Percentiles rank a stretch among this genome's conserved stretches.
Conservation (phyloP, 2,329 filamentous ascomycete species). For the Sporothrix luriei region DNA sequence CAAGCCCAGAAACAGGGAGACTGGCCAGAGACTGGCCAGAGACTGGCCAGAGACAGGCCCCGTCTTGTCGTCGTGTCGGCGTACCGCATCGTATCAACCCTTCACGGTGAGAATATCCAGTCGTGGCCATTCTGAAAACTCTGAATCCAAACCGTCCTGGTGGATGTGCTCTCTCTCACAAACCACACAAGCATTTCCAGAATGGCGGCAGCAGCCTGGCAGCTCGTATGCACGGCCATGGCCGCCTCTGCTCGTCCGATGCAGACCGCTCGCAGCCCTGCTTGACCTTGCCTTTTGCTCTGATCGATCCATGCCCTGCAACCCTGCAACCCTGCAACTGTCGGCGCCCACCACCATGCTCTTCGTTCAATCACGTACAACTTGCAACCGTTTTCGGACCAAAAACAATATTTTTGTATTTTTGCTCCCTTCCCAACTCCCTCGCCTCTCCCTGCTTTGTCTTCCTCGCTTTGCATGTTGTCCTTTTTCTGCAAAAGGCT, state of each 20-base stretch:
- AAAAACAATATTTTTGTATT: constrained; percentile 57
- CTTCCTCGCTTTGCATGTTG: no score
- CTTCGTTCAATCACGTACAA: constrained; percentile 7
- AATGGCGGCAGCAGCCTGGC: constrained; percentile 8
- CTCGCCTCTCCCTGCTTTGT: constrained; percentile 7
- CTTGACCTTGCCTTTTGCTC: constrained; percentile 27
- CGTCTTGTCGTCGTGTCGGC: constrained; percentile 8
- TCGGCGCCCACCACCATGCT: constrained; percentile 6
- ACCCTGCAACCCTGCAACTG: neutral
- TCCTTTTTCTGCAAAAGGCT: no score
- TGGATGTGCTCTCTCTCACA: constrained; percentile 65
- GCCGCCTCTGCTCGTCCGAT: constrained; percentile 11
- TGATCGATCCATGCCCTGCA: constrained; percentile 23
- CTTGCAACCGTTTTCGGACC: constrained; percentile 22
- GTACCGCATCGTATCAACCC: constrained; percentile 26
- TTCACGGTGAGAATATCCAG: constrained; percentile 70
- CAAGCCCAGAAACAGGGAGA: no score
- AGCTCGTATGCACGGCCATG: neutral
- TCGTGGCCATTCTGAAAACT: constrained; percentile 49
- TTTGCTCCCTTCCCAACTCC: constrained; percentile 54
- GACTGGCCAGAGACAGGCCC: no score
- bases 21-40: no score
- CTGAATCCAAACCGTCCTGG: constrained; percentile 47
- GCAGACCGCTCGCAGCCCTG: constrained; percentile 23
- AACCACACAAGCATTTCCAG: constrained; percentile 38